phyloP scores from a whole-genome alignment of 352 stramenopile genomes.

The Globisporangium cylindrosporum region DNA sequence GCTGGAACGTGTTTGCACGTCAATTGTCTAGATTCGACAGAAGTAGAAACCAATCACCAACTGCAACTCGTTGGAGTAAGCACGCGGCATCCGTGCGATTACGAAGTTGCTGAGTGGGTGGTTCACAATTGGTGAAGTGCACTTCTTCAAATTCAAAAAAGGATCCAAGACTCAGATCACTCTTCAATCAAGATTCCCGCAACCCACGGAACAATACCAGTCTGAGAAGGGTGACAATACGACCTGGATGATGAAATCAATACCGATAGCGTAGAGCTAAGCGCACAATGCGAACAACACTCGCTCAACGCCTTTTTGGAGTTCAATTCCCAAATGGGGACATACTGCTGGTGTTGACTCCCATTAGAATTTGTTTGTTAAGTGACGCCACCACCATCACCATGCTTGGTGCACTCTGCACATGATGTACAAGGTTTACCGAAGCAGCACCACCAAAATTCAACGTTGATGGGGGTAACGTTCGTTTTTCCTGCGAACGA shows the following conservation, averaged over 20 bases:
- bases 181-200: not conserved
- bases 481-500: not conserved
- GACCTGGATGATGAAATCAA: not conserved
- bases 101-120: not conserved
- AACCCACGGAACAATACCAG: not conserved
- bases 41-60: too few species aligned
- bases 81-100: not conserved
- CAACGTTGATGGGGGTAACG: not conserved
- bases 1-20: too few species aligned
- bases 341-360: not conserved
- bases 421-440: too few species aligned
- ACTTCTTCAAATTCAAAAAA: not conserved
- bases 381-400: too few species aligned
- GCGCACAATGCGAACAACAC: not conserved
- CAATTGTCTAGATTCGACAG: too few species aligned
- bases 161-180: not conserved
- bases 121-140: not conserved
- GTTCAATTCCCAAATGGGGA: not conserved
- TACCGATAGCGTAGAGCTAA: not conserved
- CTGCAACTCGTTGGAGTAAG: not conserved
- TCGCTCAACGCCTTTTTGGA: not conserved
- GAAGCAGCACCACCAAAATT: not conserved
- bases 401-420: too few species aligned
- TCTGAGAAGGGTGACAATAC: not conserved
- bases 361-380: not conserved